Evolutionary conservation across 768 basidiomycete species (phyloP).

Genomic region (Sarcomyxa edulis): DNA sequence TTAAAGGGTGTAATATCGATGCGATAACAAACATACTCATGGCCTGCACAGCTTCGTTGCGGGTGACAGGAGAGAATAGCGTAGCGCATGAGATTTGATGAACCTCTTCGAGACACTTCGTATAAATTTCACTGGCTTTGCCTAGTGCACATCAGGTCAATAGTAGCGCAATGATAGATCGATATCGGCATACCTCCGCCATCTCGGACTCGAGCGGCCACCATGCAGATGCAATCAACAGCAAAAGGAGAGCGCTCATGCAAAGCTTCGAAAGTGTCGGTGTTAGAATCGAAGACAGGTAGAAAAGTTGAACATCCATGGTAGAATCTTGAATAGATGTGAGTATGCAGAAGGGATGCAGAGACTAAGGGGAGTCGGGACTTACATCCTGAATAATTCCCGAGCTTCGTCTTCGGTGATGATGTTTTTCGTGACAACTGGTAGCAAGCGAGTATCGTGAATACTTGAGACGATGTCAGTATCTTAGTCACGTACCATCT

Average conservation of each 20-base stretch:
- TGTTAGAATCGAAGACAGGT: conserved; percentile 76
- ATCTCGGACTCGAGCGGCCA: conserved; percentile 85
- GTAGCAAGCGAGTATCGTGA: no score
- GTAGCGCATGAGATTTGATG: conserved; percentile 81
- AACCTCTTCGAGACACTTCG: conserved; percentile 76
- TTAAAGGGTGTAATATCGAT: background rate
- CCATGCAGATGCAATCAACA: conserved; percentile 90
- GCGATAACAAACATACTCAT: conserved; percentile 61
- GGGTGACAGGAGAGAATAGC: conserved; percentile 79
- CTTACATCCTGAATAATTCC: conserved; percentile 81
- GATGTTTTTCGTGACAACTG: conserved; percentile 82
- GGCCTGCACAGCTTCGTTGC: conserved; percentile 86
- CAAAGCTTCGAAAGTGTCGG: conserved; percentile 84
- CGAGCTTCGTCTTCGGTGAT: conserved; percentile 80
- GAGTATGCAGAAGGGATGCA: conserved; percentile 9
- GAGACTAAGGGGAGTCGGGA: conserved; percentile 11
- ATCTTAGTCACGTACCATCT: conserved; percentile 60
- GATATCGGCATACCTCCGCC: conserved; percentile 64
- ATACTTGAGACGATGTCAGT: no score
- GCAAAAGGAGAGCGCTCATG: conserved; percentile 91
- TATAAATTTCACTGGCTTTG: conserved; percentile 68
- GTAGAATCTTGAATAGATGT: conserved; percentile 78
- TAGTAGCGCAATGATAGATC: conserved; percentile 7
- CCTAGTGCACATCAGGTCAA: conserved; percentile 31
- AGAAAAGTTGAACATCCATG: conserved; percentile 89